Evolutionary conservation across 2,329 filamentous ascomycete genomes (phyloP).

Genomic region (Truncatella angustata): DNA sequence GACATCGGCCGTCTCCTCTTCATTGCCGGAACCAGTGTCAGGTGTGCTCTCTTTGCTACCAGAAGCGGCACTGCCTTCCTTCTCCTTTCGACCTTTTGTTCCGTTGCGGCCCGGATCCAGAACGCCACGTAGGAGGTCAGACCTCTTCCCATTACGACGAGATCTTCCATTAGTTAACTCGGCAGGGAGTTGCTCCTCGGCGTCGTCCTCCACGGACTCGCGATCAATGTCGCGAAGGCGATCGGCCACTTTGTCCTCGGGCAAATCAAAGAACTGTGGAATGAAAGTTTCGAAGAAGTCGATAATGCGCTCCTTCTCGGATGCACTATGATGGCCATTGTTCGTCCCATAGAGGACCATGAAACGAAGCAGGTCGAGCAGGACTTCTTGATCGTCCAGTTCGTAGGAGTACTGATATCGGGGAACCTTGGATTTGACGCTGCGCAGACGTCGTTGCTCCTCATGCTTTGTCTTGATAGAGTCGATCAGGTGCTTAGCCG

Average conservation of each 20-base stretch:
- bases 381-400: constrained; percentile 69
- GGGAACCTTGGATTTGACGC: constrained; percentile 58
- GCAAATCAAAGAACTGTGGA: constrained; percentile 72
- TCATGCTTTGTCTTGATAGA: constrained; percentile 92
- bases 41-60: constrained; percentile 88
- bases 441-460: constrained; percentile 75
- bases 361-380: constrained; percentile 60
- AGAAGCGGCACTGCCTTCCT: constrained; percentile 75
- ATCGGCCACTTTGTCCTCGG: constrained; percentile 66
- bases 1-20: constrained; percentile 70
- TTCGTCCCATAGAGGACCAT: constrained; percentile 65
- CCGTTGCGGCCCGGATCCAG: constrained; percentile 75
- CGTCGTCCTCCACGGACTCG: constrained; percentile 72
- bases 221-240: constrained; percentile 68
- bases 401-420: constrained; percentile 74
- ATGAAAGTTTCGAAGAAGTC: constrained; percentile 77
- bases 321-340: constrained; percentile 67
- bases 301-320: constrained; percentile 71
- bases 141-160: constrained; percentile 72
- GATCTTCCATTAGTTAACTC: constrained; percentile 68
- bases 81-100: constrained; percentile 67
- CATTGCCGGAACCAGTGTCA: constrained; percentile 72
- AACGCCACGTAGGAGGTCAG: constrained; percentile 79
- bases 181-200: constrained; percentile 69
- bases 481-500: constrained; percentile 84